Conservation (phyloP, 1,139 yeast species). For the Yamadazyma friedrichii region DNA sequence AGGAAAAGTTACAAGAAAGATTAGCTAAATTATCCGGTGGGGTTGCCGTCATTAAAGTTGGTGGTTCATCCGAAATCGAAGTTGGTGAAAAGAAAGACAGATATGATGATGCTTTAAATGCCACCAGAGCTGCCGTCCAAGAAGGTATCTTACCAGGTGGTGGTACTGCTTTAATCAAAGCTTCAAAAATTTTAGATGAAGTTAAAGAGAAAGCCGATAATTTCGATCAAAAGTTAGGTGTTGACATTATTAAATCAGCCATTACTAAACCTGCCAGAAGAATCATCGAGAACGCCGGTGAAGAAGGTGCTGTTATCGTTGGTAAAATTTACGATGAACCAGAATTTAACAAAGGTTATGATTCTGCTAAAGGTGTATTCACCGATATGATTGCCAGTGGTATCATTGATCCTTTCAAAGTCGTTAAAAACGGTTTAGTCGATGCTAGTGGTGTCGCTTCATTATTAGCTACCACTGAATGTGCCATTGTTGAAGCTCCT, state of each 20-base stretch:
- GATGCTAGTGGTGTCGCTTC: conserved; percentile 99
- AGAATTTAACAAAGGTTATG: conserved; percentile 90
- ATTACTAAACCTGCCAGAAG: conserved; percentile 96
- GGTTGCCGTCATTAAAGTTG: conserved; percentile 98
- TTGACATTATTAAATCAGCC: conserved; percentile 91
- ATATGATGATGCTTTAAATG: conserved; percentile 98
- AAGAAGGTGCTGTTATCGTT: conserved; percentile 96
- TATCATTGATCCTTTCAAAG: conserved; percentile 99
- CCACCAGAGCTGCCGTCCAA: conserved; percentile 99
- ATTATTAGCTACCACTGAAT: conserved; percentile 95
- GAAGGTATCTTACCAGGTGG: conserved; percentile 99
- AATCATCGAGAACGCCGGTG: conserved; percentile 98
- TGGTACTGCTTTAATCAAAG: conserved; percentile 98
- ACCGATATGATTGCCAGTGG: conserved; percentile 97
- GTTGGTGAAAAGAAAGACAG: conserved; percentile 99
- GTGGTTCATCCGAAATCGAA: conserved; percentile 98
- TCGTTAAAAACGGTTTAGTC: conserved; percentile 93
- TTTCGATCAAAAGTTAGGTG: conserved; percentile 98
- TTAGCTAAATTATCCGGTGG: conserved; percentile 98
- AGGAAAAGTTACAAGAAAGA: conserved; percentile 97
- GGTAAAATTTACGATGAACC: conserved; percentile 90
- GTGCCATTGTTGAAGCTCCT: conserved; percentile 97
- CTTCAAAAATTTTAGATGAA: conserved; percentile 75
- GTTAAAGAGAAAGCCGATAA: conserved; percentile 70
- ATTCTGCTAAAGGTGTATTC: conserved; percentile 90